These are phyloP conservation scores for Prunus salicina DNA, from an alignment of 306 rosid species.

Conservation along the genomic window DNA sequence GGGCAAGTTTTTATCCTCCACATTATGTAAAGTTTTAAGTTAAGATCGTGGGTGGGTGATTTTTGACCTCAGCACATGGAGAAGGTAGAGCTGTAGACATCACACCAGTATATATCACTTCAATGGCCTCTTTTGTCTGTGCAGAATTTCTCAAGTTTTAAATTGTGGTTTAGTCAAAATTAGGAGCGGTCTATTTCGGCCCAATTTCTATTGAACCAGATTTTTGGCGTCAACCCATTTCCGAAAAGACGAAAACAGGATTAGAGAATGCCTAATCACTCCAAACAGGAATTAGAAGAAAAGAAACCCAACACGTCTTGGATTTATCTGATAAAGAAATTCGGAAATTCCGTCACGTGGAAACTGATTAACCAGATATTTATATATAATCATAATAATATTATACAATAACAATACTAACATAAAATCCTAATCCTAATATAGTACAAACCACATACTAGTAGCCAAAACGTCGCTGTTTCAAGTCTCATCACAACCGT, in stretches of 20 bases:
- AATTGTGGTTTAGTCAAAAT: not conserved
- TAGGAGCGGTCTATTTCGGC: not conserved
- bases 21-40: too few relatives aligned
- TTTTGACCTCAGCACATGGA: too few relatives aligned
- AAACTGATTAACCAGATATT: not conserved
- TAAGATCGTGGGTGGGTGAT: too few relatives aligned
- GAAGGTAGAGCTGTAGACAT: not conserved
- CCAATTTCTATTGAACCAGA: too few relatives aligned
- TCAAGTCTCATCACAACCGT: conserved; percentile 11
- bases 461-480: not conserved
- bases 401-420: not conserved
- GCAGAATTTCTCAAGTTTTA: not conserved
- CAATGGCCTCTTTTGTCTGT: not conserved
- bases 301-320: not conserved
- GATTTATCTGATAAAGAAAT: not conserved
- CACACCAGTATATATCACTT: not conserved
- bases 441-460: not conserved
- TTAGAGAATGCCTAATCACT: not conserved
- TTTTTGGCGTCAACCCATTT: not conserved
- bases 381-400: not conserved
- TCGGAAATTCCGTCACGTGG: conserved; percentile 1
- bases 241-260: not conserved
- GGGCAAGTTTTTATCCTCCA: too few relatives aligned
- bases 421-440: not conserved
- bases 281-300: not conserved